Evolutionary conservation across 1,284 basidiomycete species (phyloP), one percentile per base, ranked within the genome.

Genomic region (Marasmius tenuissimus): DNA sequence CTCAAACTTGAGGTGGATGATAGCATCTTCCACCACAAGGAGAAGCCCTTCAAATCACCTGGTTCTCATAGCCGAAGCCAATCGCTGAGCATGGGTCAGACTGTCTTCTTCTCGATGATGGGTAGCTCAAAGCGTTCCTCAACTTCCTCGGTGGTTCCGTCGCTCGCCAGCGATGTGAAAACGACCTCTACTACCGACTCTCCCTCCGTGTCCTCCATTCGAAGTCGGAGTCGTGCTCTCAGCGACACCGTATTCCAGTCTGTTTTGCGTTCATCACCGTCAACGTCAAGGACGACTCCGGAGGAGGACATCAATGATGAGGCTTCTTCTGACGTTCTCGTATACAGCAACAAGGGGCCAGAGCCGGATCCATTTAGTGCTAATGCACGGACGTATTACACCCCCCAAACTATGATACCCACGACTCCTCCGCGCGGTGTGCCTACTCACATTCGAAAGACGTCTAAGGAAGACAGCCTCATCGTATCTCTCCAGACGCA

Each of bases 351-450:
- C 3, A 70, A 69, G 2, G 62, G 74, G 11, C 60, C 78, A 10
- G 84, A 86, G 66, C 86, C 87, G 6, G 89, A 92, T 68, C 89
- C 89, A 0, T 91, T 92, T 75, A 82, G 83, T 34, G 84, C 83
- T 1, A 77, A 89, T 67, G 87, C 89, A n/a, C 86, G 79, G 27
- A 89, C 89, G 0, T 91, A 91, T 68, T 92, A 90, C 69, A 88
- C 87, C 0, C 85, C 89, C 3, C 87, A 88, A 61, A 84, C 83
- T 3, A 83, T 87, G 76, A 85, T 89, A 37, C 88, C 89, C 0
- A 79, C 81, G 0, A 89, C 88, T 0, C 88, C 88, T 16, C 88
- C 87, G 0, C 77, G 77, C 45, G 76, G 76, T 16, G 66, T 63
- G 1, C 68, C 68, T 0, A 83, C 81, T 4, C 89, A 90, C 65